phyloP scores from a whole-genome alignment of 2,329 filamentous ascomycete species.

The Colletotrichum sp. region DNA sequence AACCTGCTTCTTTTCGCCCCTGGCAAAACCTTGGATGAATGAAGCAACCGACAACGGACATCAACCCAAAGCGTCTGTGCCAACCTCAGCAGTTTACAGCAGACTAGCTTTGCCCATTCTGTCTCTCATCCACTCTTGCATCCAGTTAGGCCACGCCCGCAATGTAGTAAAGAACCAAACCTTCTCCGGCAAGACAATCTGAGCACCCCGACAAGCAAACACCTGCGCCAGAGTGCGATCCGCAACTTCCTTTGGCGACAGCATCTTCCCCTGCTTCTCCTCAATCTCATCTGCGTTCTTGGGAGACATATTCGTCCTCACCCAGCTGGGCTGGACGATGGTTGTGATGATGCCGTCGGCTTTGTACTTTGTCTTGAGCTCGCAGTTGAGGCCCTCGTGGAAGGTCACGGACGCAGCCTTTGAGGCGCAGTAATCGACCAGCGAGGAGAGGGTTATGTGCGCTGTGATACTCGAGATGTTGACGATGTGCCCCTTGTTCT shows the following conservation, averaged over 20 bases:
- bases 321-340: conserved; percentile 38
- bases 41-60: neutral
- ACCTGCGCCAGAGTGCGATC: neutral
- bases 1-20: neutral
- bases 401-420: conserved; percentile 64
- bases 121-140: neutral
- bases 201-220: neutral
- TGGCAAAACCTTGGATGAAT: neutral
- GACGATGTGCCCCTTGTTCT: conserved; percentile 66
- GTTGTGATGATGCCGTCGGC: conserved; percentile 59
- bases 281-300: neutral
- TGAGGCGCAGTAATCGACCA: conserved; percentile 63
- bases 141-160: neutral
- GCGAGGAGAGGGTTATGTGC: conserved; percentile 54
- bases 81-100: neutral
- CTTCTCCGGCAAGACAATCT: neutral
- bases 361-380: conserved; percentile 54
- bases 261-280: neutral
- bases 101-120: neutral
- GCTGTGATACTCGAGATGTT: conserved; percentile 63
- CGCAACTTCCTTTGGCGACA: neutral
- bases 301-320: neutral
- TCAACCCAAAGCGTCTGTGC: neutral
- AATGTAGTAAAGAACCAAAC: neutral
- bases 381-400: conserved; percentile 58